Percentiles rank a stretch among this genome's conserved stretches.
These are phyloP conservation scores for Solanum chacoense DNA, from an alignment of 305 asterid species.

Conservation along the genomic window DNA sequence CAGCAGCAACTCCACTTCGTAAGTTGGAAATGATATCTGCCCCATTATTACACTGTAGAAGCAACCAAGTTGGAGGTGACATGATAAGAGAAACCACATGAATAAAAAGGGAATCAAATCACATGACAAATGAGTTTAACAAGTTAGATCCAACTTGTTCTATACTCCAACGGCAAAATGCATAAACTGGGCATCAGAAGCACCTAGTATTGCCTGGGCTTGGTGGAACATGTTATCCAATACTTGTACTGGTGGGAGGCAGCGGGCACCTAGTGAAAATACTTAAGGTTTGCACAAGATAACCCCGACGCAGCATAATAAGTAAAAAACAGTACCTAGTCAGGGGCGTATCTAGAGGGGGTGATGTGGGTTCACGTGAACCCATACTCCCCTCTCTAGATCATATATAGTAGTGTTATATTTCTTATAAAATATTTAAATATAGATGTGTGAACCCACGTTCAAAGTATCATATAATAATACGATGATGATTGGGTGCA, in stretches of 20 bases:
- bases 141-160: not conserved
- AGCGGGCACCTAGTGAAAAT: not conserved
- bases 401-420: too few relatives aligned
- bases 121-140: not conserved
- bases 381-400: too few relatives aligned
- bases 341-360: too few relatives aligned
- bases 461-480: too few relatives aligned
- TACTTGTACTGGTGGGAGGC: not conserved
- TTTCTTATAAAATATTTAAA: too few relatives aligned
- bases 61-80: slow-evolving; percentile 5
- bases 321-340: not conserved
- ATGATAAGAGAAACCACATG: not conserved
- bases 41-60: slow-evolving; percentile 50
- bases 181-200: not conserved
- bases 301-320: not conserved
- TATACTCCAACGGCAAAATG: not conserved
- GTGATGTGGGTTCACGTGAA: too few relatives aligned
- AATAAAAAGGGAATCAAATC: not conserved
- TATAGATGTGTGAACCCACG: too few relatives aligned
- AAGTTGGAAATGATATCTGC: slow-evolving; percentile 49
- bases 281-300: not conserved
- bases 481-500: too few relatives aligned
- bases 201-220: not conserved
- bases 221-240: not conserved
- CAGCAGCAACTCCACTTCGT: slow-evolving; percentile 87